phyloP scores from a whole-genome alignment of 176 grass and related monocot genomes.

The Carex cristatella region DNA sequence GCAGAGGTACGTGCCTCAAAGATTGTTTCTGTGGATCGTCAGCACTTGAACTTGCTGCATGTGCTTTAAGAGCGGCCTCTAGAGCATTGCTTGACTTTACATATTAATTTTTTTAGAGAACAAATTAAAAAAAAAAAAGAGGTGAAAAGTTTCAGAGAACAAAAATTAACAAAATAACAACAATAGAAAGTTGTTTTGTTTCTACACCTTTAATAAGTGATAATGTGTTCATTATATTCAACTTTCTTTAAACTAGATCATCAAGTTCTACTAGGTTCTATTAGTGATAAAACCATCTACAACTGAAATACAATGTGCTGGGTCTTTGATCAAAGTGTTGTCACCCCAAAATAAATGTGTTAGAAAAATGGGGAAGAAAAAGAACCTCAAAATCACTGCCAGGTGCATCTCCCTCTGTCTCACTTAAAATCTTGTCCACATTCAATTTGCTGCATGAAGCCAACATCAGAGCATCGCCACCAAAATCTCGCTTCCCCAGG shows the following conservation, averaged over 20 bases:
- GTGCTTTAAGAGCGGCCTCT: conserved; percentile 52
- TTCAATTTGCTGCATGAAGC: conserved; percentile 12
- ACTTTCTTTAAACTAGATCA: not conserved
- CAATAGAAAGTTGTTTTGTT: not conserved
- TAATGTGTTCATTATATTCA: not conserved
- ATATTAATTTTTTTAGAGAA: conserved; percentile 16
- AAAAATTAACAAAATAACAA: conserved; percentile 18
- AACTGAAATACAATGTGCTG: not conserved
- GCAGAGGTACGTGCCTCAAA: conserved; percentile 56
- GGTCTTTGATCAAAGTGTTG: not conserved
- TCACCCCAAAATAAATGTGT: not conserved
- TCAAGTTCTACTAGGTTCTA: not conserved
- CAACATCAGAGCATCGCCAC: not conserved
- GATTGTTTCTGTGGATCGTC: conserved; percentile 29
- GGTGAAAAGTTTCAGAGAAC: conserved; percentile 27
- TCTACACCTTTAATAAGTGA: not conserved
- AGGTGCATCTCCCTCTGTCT: not conserved
- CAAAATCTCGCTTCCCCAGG: not conserved
- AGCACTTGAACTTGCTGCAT: conserved; percentile 51
- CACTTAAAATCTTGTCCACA: not conserved
- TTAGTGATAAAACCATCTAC: not conserved
- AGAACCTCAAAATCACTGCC: conserved; percentile 6
- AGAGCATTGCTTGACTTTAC: conserved; percentile 40
- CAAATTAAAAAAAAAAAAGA: conserved; percentile 27
- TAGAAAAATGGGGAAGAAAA: not conserved